phyloP scores from a whole-genome alignment of 1,139 yeast genomes.

The Pichia sp. region DNA sequence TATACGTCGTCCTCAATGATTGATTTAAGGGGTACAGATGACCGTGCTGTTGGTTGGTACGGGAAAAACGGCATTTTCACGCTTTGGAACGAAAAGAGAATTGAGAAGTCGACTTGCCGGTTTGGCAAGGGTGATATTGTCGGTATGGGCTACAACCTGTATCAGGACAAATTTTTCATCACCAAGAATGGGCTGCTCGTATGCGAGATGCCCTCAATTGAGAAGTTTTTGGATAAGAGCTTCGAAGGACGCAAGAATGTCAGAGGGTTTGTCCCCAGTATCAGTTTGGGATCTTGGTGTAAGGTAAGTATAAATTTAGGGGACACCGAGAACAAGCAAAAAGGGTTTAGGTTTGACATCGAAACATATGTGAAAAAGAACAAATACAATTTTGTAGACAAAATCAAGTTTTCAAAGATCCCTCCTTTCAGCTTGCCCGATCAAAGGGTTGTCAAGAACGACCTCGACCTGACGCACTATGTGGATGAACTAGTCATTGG shows the following conservation, averaged over 20 bases:
- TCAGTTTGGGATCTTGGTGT: conserved; percentile 49
- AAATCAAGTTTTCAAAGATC: conserved; percentile 15
- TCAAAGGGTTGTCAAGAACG: conserved; percentile 19
- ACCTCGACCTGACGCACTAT: conserved; percentile 38
- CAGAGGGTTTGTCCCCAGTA: conserved; percentile 39
- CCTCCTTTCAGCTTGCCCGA: conserved; percentile 16
- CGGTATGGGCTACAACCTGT: conserved; percentile 82
- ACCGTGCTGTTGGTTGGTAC: conserved; percentile 53
- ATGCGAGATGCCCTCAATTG: conserved; percentile 40
- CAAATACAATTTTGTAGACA: conserved; percentile 32
- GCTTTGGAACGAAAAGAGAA: conserved; percentile 39
- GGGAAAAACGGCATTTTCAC: conserved; percentile 51
- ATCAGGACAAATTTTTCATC: conserved; percentile 59
- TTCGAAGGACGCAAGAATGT: conserved; percentile 15
- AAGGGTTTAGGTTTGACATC: conserved; percentile 62
- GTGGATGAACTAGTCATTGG: conserved; percentile 59
- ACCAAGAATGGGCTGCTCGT: conserved; percentile 76
- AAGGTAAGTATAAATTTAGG: conserved; percentile 71
- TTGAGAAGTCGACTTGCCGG: conserved; percentile 41
- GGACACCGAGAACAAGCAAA: conserved; percentile 36
- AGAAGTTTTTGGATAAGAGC: conserved; percentile 12
- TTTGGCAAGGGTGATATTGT: conserved; percentile 60
- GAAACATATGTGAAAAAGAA: conserved; percentile 53
- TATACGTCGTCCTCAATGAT: conserved; percentile 6
- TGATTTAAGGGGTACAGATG: conserved; percentile 44